A percentile compares a stretch with the other conserved stretches of the same genome.
These are phyloP conservation scores for Musa schizocarpa DNA, from an alignment of 176 grass and related monocot genomes.

Conservation along the genomic window DNA sequence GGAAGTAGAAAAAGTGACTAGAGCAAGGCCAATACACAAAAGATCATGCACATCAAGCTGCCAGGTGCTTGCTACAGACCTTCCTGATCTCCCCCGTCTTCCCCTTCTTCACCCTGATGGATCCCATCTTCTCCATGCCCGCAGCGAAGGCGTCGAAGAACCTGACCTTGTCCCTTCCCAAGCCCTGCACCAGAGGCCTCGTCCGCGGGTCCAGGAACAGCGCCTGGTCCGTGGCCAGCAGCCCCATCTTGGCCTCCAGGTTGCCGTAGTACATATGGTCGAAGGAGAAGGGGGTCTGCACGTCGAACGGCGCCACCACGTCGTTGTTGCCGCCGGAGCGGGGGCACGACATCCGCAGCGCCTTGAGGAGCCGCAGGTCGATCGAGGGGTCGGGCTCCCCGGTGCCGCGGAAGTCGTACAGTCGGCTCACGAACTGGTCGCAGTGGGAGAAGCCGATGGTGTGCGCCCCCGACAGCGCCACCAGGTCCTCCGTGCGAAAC, in stretches of 20 bases:
- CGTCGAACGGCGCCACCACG: slow-evolving; percentile 28
- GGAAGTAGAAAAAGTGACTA: too few relatives aligned
- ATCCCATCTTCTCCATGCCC: slow-evolving; percentile 70
- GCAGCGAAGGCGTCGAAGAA: slow-evolving; percentile 60
- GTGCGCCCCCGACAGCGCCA: slow-evolving; percentile 25
- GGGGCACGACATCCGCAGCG: slow-evolving; percentile 23
- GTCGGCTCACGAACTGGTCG: slow-evolving; percentile 24
- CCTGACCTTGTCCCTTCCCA: slow-evolving; percentile 39
- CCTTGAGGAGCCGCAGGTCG: slow-evolving; percentile 52
- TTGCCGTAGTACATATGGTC: slow-evolving; percentile 28
- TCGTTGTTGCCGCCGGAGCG: slow-evolving; percentile 20
- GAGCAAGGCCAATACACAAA: too few relatives aligned
- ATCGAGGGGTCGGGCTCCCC: slow-evolving; percentile 24
- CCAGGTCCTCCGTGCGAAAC: slow-evolving; percentile 5
- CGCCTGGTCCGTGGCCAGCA: slow-evolving; percentile 77
- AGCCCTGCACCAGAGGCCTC: slow-evolving; percentile 40
- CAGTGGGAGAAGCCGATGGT: slow-evolving; percentile 92
- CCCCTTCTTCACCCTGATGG: slow-evolving; percentile 76
- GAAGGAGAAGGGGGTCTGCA: slow-evolving; percentile 24
- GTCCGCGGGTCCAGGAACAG: slow-evolving; percentile 58
- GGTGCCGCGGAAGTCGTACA: slow-evolving; percentile 26
- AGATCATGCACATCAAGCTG: too few relatives aligned
- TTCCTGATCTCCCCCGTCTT: slow-evolving; percentile 73
- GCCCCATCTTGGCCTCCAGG: slow-evolving; percentile 41
- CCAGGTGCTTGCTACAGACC: slow-evolving; percentile 51